Conservation (phyloP, 148 eudicot genomes). For the Rhododendron williamsianum region DNA sequence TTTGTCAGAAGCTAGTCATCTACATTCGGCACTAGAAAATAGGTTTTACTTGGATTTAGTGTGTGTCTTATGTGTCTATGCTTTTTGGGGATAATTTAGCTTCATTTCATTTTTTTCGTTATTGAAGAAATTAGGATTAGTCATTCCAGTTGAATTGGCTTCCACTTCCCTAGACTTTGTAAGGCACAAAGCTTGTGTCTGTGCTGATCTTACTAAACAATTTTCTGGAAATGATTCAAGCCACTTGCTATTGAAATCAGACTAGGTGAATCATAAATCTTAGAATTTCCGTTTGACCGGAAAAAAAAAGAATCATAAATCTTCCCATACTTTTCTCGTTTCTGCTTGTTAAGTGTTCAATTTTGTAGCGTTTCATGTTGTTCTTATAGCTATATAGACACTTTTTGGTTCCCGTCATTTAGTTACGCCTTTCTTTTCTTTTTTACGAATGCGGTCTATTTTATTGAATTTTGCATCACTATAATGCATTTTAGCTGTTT, state of each 20-base stretch:
- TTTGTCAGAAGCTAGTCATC: not conserved
- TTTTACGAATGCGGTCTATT: not conserved
- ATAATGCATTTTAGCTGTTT: not conserved
- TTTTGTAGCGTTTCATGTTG: not conserved
- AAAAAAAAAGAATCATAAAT: not conserved
- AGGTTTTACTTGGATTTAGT: not conserved
- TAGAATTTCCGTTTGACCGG: not conserved
- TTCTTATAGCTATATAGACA: not conserved
- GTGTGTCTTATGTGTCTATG: not conserved
- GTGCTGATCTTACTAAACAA: not conserved
- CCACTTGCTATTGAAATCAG: not conserved
- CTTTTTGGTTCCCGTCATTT: not conserved
- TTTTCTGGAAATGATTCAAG: not conserved
- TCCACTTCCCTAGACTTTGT: not conserved
- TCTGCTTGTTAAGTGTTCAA: not conserved
- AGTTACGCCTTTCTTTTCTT: not conserved
- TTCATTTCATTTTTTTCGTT: not conserved
- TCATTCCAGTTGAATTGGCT: not conserved
- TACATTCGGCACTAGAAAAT: not conserved
- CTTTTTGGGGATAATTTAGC: not conserved
- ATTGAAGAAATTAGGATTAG: not conserved
- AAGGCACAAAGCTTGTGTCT: not conserved
- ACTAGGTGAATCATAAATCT: not conserved
- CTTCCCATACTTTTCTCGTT: not conserved
- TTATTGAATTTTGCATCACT: not conserved